Base-by-base conservation (phyloP, 1,284 basidiomycete genomes). In the Papiliotrema flavescens region DNA sequence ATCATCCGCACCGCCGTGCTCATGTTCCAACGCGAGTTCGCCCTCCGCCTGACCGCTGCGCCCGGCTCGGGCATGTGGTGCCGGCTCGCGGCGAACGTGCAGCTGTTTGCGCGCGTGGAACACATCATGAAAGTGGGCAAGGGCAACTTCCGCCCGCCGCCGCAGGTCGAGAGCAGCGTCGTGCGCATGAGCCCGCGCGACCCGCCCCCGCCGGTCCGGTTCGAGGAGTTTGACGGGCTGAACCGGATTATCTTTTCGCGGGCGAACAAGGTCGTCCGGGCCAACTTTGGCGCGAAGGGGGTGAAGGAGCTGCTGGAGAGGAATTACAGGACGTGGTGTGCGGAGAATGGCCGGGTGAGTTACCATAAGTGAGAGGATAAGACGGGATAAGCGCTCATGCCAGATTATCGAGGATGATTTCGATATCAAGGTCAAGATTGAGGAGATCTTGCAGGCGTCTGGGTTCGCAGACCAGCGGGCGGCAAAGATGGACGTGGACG, bases 21-120 rank as follows among this genome's bases (percentile, higher is more conserved):
- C 79, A 98, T 98, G 95, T 98, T 98, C 79, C 95, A 98, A 78
- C 88, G 93, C 54, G 95, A 98, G 75, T 98, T 98, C 70, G 95
- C 96, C 0, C 81, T 95, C 56, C 88, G 96, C 1, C 83, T 99
- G 14, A 86, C 92, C 41, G 96, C 95, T 2, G 81, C 84, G 26
- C 92, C 96, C 0, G 87, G 86, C 2, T 87, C 89, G 9, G 81
- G 85, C 24, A 79, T 97, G 7, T 99, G 96, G 96, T 97, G 93
- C 52, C 84, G 95, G 43, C 80, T 99, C 24, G 91, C 89, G 6
- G 95, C 92, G 34, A 98, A 99, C 73, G 96, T 97, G 6, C 96
- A 98, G 74, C 86, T 97, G 20, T 94, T 90, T 74, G 84, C 90
- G 6, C 93, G 94, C 72, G 93, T 98, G 26, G 92, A 97, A 75